Evolutionary conservation across 78 protist species (phyloP).

Genomic region (Planoprotostelium fungivorum): DNA sequence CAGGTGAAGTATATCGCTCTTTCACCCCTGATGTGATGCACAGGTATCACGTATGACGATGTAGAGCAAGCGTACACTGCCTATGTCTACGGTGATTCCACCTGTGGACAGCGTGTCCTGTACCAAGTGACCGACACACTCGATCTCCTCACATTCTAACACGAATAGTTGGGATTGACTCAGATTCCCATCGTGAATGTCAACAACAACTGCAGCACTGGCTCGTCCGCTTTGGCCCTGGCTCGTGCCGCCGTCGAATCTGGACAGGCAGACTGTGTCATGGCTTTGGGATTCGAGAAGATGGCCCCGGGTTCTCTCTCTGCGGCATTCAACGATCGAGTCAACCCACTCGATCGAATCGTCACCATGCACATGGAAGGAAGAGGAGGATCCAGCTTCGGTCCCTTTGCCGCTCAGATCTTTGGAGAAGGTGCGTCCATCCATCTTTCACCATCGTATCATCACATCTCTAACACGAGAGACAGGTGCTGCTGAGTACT

Average conservation of each 20-base stretch:
- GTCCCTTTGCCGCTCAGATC: conserved; percentile 30
- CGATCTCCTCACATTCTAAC: background rate
- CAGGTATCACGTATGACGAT: conserved; percentile 3
- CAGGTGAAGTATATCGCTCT: background rate
- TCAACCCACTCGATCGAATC: conserved; percentile 32
- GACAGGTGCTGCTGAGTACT: background rate
- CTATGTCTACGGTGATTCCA: conserved; percentile 37
- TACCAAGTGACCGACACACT: background rate
- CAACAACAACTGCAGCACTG: conserved; percentile 52
- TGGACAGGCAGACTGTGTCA: conserved; percentile 20
- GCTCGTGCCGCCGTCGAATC: conserved; percentile 14
- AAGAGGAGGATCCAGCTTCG: background rate
- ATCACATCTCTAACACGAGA: background rate
- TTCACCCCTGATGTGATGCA: background rate
- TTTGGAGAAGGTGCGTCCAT: conserved; percentile 21
- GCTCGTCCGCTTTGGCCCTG: conserved; percentile 26
- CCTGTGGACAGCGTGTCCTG: conserved; percentile 42
- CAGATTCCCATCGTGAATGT: conserved; percentile 31
- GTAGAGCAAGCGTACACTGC: conserved; percentile 26
- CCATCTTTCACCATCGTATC: background rate
- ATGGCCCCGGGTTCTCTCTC: conserved; percentile 42
- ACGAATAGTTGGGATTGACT: conserved; percentile 32
- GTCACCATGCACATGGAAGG: conserved; percentile 13
- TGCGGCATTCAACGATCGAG: conserved; percentile 13
- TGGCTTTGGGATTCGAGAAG: conserved; percentile 47